A percentile compares a stretch with the other conserved stretches of the same genome.
Evolutionary conservation across 495 filamentous ascomycete genomes (phyloP).

Genomic region (Trichoderma reesei): DNA sequence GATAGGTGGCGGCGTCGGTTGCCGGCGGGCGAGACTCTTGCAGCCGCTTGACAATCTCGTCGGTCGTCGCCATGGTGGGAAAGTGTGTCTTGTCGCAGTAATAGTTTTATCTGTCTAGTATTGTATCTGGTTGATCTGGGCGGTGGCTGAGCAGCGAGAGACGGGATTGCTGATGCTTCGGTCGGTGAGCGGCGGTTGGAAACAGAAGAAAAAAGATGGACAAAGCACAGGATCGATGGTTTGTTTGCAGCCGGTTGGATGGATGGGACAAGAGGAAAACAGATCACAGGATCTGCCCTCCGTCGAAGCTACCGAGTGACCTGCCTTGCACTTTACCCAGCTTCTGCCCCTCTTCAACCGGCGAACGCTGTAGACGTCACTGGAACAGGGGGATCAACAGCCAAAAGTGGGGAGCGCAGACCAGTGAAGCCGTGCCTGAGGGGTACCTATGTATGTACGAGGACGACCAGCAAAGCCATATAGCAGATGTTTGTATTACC

Average conservation of each 20-base stretch:
- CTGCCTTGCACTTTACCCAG: background rate
- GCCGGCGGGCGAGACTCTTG: conserved; percentile 49
- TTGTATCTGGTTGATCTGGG: background rate
- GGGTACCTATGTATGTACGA: too few relatives aligned
- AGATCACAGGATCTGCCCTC: background rate
- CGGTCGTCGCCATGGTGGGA: conserved; percentile 6
- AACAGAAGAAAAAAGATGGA: too few relatives aligned
- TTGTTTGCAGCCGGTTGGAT: background rate
- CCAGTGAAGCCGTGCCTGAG: too few relatives aligned
- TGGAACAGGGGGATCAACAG: background rate
- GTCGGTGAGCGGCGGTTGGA: too few relatives aligned
- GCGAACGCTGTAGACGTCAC: conserved; percentile 6
- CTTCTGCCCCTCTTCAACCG: background rate
- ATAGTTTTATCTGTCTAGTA: background rate
- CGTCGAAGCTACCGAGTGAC: too few relatives aligned
- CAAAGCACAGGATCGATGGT: background rate
- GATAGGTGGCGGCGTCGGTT: conserved; percentile 77
- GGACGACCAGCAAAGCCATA: too few relatives aligned
- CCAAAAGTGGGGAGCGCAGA: too few relatives aligned
- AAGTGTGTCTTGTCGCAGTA: background rate
- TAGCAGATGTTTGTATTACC: too few relatives aligned
- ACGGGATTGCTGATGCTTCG: too few relatives aligned
- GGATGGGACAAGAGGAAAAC: background rate
- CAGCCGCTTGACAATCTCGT: conserved; percentile 31
- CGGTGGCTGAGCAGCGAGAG: background rate